Evolutionary conservation across 164 flowering plant species (phyloP), one percentile per base, ranked within the genome.

Genomic region (Piper betle): DNA sequence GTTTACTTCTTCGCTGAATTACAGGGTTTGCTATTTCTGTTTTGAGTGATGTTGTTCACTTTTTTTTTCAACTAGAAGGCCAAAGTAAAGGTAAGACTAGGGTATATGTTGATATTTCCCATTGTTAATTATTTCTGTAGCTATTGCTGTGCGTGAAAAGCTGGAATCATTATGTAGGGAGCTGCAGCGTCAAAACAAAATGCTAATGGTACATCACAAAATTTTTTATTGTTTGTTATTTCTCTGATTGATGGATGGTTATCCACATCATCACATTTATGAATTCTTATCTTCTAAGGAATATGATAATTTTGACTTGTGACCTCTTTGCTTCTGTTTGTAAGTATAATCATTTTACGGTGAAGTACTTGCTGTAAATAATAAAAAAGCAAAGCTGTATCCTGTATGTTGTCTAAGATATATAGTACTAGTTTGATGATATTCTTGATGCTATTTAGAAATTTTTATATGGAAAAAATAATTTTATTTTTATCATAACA

Each of bases 101-200:
- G 33, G 33, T 25, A 25, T 12, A 46, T 10, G 50, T 12, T 46
- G 15, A 46, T 46, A 46, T 5, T 10, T 6, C 12, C 11, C 11
- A 12, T 10, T 46, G 2, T 10, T 46, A 10, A 46, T 46, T 2
- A 46, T 46, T 46, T 46, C 10, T 46, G 50, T 69, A 92, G 98
- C 96, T 5, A 74, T 89, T 75, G 63, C 87, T 71, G 86, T 89
- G 64, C 84, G 96, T 63, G 96, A 87, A 73, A 92, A 87, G 74
- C 96, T 92, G 57, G 98, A 92, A 71, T 92, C 98, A 50, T 67
- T 92, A 52, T 92, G 98, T 57, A 77, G 98, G 78, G 98, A 89
- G 79, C 77, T 92, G 61, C 96, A 89, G 67, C 93, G 93, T 20
- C 96, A 92, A 67, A 92, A 92, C 77, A 92, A 89, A 76, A 70